Percentiles rank a stretch among this genome's conserved stretches.
These are phyloP conservation scores for Ascochyta fabae DNA, from an alignment of 2,329 filamentous ascomycete genomes.

Conservation along the genomic window DNA sequence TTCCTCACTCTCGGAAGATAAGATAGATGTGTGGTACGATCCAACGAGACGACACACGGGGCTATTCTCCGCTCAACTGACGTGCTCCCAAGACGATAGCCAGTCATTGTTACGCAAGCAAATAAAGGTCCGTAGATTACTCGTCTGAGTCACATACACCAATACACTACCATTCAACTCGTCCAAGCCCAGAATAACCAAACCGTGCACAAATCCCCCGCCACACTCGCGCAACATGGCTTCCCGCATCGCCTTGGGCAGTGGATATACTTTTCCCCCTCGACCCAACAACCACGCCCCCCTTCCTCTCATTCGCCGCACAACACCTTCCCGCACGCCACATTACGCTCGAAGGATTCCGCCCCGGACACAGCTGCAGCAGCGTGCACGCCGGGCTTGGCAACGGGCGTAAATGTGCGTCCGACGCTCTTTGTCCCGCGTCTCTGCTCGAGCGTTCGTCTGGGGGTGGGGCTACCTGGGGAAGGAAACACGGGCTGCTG, in stretches of 20 bases:
- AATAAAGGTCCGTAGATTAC: slow-evolving; percentile 11
- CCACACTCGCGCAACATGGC: background rate
- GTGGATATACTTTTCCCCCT: slow-evolving; percentile 14
- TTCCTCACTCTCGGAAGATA: too few relatives aligned
- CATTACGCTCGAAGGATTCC: slow-evolving; percentile 1
- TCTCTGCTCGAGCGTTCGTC: background rate
- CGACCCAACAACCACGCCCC: background rate
- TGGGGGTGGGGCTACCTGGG: background rate
- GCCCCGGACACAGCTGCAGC: slow-evolving; percentile 1
- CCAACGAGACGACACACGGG: background rate
- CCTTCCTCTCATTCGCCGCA: background rate
- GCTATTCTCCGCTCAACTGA: background rate
- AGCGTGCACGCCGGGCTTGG: slow-evolving; percentile 2
- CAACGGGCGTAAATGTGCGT: slow-evolving; percentile 5
- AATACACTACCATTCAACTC: background rate
- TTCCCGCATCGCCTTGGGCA: background rate
- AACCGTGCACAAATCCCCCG: background rate
- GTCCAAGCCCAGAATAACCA: background rate
- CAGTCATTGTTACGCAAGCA: slow-evolving; percentile 13
- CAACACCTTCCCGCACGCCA: slow-evolving; percentile 1
- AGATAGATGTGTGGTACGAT: too few relatives aligned
- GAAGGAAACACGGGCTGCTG: background rate
- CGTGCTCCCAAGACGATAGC: background rate
- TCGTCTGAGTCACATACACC: background rate
- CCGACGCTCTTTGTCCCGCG: background rate